These are phyloP conservation scores for Sarcomyxa edulis DNA, from an alignment of 768 basidiomycete genomes.

Conservation along the genomic window DNA sequence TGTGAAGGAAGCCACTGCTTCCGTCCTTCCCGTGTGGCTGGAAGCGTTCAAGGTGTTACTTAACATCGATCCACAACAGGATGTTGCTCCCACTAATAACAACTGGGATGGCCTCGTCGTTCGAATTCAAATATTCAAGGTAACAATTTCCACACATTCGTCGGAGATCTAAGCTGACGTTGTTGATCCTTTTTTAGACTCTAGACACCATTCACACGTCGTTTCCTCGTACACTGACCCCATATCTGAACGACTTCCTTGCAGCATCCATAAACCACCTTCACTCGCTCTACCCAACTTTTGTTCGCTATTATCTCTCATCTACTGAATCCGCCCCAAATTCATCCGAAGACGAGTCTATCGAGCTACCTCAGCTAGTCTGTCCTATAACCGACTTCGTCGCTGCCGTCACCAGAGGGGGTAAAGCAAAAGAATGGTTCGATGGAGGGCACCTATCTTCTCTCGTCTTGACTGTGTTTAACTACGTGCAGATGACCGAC, in stretches of 20 bases:
- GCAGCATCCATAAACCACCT: conserved; percentile 55
- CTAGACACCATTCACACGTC: conserved; percentile 75
- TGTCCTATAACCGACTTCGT: conserved; percentile 81
- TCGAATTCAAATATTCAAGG: conserved; percentile 82
- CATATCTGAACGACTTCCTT: conserved; percentile 60
- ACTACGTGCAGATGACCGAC: conserved; percentile 80
- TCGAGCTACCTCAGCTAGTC: conserved; percentile 74
- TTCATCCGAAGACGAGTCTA: conserved; percentile 69
- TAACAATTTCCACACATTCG: conserved; percentile 21
- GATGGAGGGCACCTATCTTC: conserved; percentile 40
- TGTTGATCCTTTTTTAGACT: conserved; percentile 40
- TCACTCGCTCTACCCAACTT: conserved; percentile 51
- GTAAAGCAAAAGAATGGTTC: conserved; percentile 64
- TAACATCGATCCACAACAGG: conserved; percentile 53
- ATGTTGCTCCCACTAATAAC: conserved; percentile 49
- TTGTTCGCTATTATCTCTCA: conserved; percentile 56
- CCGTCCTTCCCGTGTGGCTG: conserved; percentile 88
- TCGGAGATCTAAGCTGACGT: neutral
- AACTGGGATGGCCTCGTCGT: conserved; percentile 83
- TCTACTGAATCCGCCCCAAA: conserved; percentile 49
- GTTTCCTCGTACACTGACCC: conserved; percentile 69
- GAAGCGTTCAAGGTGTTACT: conserved; percentile 82
- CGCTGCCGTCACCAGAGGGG: conserved; percentile 57
- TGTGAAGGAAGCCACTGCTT: conserved; percentile 75
- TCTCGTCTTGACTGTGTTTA: conserved; percentile 54